Evolutionary conservation across 371 early-diverging fungal species (phyloP).

Genomic region (Mucor irregularis): DNA sequence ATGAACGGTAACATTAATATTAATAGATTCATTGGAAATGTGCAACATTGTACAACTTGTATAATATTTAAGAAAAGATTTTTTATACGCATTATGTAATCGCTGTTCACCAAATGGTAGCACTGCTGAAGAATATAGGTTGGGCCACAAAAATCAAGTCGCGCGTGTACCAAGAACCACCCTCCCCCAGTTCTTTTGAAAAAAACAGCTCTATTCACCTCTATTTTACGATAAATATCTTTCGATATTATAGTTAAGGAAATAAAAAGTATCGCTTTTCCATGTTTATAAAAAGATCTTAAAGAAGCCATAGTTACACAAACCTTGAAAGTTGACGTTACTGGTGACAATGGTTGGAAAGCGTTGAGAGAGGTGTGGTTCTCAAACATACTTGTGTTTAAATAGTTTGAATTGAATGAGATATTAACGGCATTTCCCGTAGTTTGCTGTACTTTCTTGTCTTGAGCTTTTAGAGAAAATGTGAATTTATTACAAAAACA

Average conservation of each 20-base stretch:
- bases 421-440: slow-evolving; percentile 1
- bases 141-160: too few relatives aligned
- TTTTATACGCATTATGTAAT: too few relatives aligned
- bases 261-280: not conserved
- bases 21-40: too few relatives aligned
- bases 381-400: not conserved
- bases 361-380: slow-evolving; percentile 1
- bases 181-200: too few relatives aligned
- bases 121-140: too few relatives aligned
- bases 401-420: not conserved
- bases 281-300: not conserved
- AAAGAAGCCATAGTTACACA: not conserved
- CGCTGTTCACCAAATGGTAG: too few relatives aligned
- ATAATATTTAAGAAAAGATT: too few relatives aligned
- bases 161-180: too few relatives aligned
- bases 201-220: too few relatives aligned
- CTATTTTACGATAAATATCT: slow-evolving; percentile 4
- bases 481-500: not conserved
- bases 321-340: not conserved
- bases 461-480: slow-evolving; percentile 1
- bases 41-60: too few relatives aligned
- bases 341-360: not conserved
- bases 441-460: slow-evolving; percentile 6
- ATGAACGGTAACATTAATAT: too few relatives aligned
- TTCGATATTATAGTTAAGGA: not conserved